Evolutionary conservation across 1,284 basidiomycete species (phyloP), one percentile per base, ranked within the genome.

Genomic region (Marasmius sp.): DNA sequence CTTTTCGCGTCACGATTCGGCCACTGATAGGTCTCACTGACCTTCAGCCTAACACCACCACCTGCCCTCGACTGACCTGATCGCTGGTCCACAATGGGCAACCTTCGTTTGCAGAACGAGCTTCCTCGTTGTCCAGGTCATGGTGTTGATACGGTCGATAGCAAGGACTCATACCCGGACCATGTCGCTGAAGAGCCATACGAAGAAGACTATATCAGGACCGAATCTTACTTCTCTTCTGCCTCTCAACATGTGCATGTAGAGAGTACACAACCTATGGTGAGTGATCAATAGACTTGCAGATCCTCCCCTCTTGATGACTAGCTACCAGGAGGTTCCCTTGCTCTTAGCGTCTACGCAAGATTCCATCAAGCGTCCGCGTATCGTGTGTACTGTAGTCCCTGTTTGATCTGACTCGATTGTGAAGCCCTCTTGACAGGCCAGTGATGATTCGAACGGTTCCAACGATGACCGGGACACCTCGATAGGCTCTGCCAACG

Each of bases 391-490:
- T n/a, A 8, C 9, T 54, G n/a, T 4, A n/a, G 12, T 16, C 6
- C 16, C 34, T 38, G 37, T 14, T 33, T n/a, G 9, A 16, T 4
- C 38, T 6, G 5, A 38, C 14, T 12, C 12, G 27, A 38, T 18
- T 37, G 9, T 12, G 27, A 20, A 12, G 6, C 27, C n/a, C n/a
- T 11, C 48, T 18, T 20, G 11, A 65, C 71, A 76, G 65, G 68
- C 75, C n/a, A 50, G 76, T 75, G 80, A 82, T 65, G 81, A 66
- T 71, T 89, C 48, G 10, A 18, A 11, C 48, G 10, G 11, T 18
- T n/a, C 48, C 11, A 49, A 49, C 18, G 48, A 49, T 36, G 52
- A 38, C 34, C n/a, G n/a, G 14, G 52, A 54, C 38, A 54, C 34
- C 16, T 54, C 52, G 16, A 18, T 37, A 33, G 52, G 37, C 38